Percentiles rank a stretch among this genome's conserved stretches.
phyloP scores from a whole-genome alignment of 2,329 filamentous ascomycete species.

The Fusarium napiforme region DNA sequence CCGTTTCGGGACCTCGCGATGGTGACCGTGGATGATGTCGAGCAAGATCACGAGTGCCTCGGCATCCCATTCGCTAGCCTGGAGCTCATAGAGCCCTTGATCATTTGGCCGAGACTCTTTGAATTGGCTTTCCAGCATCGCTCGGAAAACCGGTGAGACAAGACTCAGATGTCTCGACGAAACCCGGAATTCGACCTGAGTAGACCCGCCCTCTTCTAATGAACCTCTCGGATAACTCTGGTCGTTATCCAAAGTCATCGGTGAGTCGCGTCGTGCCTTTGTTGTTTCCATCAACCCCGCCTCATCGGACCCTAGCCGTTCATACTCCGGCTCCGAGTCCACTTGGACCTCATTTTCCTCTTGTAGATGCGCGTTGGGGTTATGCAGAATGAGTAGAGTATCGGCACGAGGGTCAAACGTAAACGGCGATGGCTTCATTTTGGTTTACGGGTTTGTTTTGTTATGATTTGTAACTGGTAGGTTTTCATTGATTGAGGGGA shows the following conservation, averaged over 20 bases:
- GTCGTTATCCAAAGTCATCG: slow-evolving; percentile 19
- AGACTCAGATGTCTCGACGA: slow-evolving; percentile 27
- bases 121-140: slow-evolving; percentile 24
- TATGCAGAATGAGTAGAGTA: slow-evolving; percentile 12
- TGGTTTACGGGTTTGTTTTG: background rate
- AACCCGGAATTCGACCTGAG: slow-evolving; percentile 15
- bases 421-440: slow-evolving; percentile 19
- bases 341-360: background rate
- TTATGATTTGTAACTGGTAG: background rate
- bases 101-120: slow-evolving; percentile 9
- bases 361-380: slow-evolving; percentile 1
- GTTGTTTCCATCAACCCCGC: slow-evolving; percentile 4
- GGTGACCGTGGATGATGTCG: slow-evolving; percentile 45
- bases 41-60: slow-evolving; percentile 45
- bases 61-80: slow-evolving; percentile 41
- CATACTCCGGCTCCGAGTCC: slow-evolving; percentile 26
- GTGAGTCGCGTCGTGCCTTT: slow-evolving; percentile 15
- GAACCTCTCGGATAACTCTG: slow-evolving; percentile 4
- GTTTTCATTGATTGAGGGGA: slow-evolving; percentile 21
- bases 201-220: background rate
- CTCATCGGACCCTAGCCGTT: slow-evolving; percentile 2
- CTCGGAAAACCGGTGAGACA: slow-evolving; percentile 27
- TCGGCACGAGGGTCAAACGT: slow-evolving; percentile 25
- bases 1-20: slow-evolving; percentile 31
- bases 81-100: slow-evolving; percentile 14